These are phyloP conservation scores for Glycine soja DNA, from an alignment of 306 rosid genomes.

Conservation along the genomic window DNA sequence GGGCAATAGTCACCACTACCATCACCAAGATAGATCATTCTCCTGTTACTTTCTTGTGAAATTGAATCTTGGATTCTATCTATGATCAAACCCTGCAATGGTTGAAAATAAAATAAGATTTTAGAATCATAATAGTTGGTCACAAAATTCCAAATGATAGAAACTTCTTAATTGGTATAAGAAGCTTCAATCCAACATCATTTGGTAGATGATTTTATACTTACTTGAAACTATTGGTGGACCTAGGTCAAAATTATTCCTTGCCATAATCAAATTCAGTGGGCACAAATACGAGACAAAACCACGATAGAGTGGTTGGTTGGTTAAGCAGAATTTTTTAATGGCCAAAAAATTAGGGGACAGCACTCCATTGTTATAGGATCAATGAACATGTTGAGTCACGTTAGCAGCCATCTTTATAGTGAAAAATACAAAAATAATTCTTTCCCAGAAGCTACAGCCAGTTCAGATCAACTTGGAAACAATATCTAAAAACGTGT, in stretches of 20 bases:
- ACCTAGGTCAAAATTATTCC: slow-evolving; percentile 40
- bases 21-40: slow-evolving; percentile 69
- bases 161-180: neutral
- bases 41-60: slow-evolving; percentile 45
- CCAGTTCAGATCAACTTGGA: neutral
- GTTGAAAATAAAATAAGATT: neutral
- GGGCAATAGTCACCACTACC: slow-evolving; percentile 75
- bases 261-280: slow-evolving; percentile 31
- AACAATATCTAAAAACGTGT: neutral
- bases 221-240: slow-evolving; percentile 14
- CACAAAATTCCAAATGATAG: neutral
- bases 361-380: slow-evolving; percentile 11
- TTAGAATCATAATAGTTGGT: neutral
- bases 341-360: neutral
- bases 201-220: neutral
- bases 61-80: slow-evolving; percentile 57
- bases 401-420: neutral
- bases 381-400: slow-evolving; percentile 30
- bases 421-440: neutral
- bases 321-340: neutral
- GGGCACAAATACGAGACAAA: slow-evolving; percentile 3
- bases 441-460: neutral
- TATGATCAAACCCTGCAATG: slow-evolving; percentile 56
- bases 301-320: neutral
- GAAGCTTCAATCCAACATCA: slow-evolving; percentile 5